Evolutionary conservation across 106 monocot species (phyloP), one percentile per base, ranked within the genome.

Genomic region (Acorus calamus): DNA sequence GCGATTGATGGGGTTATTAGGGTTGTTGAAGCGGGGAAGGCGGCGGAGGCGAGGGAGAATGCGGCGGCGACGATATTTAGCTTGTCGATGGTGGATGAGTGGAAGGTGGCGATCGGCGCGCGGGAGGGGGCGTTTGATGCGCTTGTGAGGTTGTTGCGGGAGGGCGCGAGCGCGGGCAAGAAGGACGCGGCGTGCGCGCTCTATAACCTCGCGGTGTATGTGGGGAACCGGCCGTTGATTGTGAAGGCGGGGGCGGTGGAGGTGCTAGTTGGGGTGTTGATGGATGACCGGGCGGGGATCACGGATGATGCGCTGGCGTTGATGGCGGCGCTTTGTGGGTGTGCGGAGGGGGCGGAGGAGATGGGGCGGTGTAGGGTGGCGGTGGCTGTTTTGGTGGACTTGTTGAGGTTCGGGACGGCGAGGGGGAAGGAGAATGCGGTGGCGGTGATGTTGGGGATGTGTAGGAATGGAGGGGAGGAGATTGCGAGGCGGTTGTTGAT

Each of bases 361-460:
- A 78, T 75, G 2, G 64, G 65, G 50, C 60, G 65, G 50, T 67
- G 44, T 11, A 50, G 45, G 62, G 66, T 8, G 57, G 13, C 66
- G 59, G 66, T 72, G 70, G 50, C 71, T 4, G 50, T 65, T 4
- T 63, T 83, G 53, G 82, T 77, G 44, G 82, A 83, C 4, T 49
- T 83, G 49, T 6, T 78, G 6, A 70, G 82, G 13, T 69, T 71
- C 3, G 82, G 82, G 28, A 71, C 82, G 11, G 11, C 41, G 6
- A 83, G 74, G 52, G 82, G 82, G 74, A 83, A 83, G 78, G 82
- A 83, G 74, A 71, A 74, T 28, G 11, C 82, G 13, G 53, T 83
- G 8, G 42, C 66, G 2, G 46, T 83, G 44, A 46, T 83, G 43
- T 13, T 75, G 42, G 78, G 70, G 5, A 8, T 83, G 59, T 83